Percentiles rank a stretch among this genome's conserved stretches.
phyloP scores from a whole-genome alignment of 331 rosid genomes.

The Malus hybrid region DNA sequence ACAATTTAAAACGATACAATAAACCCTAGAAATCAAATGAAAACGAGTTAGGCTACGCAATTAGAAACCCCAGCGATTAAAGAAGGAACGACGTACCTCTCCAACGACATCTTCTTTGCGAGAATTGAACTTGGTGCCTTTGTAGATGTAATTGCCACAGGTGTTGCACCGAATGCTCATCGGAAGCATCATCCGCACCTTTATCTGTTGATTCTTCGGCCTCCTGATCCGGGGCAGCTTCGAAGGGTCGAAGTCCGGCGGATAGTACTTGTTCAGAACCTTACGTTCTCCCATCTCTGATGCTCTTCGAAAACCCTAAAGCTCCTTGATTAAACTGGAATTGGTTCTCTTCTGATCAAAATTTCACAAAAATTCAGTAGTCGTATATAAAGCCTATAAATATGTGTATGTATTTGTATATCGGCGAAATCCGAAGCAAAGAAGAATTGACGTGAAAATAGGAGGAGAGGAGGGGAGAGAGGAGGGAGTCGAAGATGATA shows the following conservation, averaged over 20 bases:
- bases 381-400: not conserved
- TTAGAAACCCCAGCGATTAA: not conserved
- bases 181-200: conserved; percentile 97
- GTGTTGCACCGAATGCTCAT: conserved; percentile 94
- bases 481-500: not conserved
- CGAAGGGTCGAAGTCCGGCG: conserved; percentile 85
- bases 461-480: not conserved
- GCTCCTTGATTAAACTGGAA: not conserved
- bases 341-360: not conserved
- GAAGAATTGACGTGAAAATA: not conserved
- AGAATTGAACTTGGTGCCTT: conserved; percentile 86
- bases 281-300: conserved; percentile 77
- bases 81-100: conserved; percentile 31
- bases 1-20: not conserved
- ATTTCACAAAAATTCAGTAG: not conserved
- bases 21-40: not conserved
- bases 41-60: not conserved
- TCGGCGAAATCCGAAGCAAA: not conserved
- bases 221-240: conserved; percentile 62
- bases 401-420: not conserved
- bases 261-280: conserved; percentile 85
- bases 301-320: not conserved
- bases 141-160: conserved; percentile 81
- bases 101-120: conserved; percentile 81
- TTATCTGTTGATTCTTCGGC: conserved; percentile 76